Evolutionary conservation across 176 grass and related monocot species (phyloP).

Genomic region (Oryza rufipogon): DNA sequence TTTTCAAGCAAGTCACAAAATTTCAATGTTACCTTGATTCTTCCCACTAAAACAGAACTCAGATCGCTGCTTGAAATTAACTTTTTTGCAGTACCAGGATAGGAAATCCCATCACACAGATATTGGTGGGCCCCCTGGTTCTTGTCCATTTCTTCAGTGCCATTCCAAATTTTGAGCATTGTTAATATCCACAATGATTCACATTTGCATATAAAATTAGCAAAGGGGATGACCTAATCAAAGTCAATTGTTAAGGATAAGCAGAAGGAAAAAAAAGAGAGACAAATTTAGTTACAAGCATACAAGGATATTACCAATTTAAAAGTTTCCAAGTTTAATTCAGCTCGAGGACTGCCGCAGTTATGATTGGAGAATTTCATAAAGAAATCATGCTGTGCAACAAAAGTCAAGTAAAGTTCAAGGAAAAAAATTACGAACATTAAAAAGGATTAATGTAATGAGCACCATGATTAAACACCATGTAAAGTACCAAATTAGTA

Average conservation of each 20-base stretch:
- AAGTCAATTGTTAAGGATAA: constrained; percentile 34
- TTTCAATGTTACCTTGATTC: constrained; percentile 63
- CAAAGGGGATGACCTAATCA: constrained; percentile 74
- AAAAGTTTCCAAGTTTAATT: constrained; percentile 46
- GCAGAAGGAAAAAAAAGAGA: not conserved
- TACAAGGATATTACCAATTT: constrained; percentile 69
- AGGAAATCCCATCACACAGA: constrained; percentile 54
- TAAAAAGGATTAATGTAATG: constrained; percentile 17
- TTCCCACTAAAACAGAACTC: constrained; percentile 73
- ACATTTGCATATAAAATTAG: constrained; percentile 64
- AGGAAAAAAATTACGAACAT: constrained; percentile 28
- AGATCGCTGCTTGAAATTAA: constrained; percentile 79
- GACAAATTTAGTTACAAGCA: constrained; percentile 20
- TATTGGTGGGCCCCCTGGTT: constrained; percentile 32
- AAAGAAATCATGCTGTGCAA: constrained; percentile 64
- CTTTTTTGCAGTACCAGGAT: constrained; percentile 54
- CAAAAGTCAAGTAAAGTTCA: constrained; percentile 42
- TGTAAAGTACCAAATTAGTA: constrained; percentile 18
- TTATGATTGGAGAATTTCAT: constrained; percentile 80
- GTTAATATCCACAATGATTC: constrained; percentile 79
- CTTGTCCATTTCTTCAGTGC: constrained; percentile 30
- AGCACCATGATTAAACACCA: not conserved
- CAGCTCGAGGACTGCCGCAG: constrained; percentile 38
- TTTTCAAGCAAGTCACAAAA: constrained; percentile 2
- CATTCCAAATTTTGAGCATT: constrained; percentile 55